Percentiles rank a stretch among this genome's conserved stretches.
phyloP scores from a whole-genome alignment of 345 rosid genomes.

The Crucihimalaya himalaica region DNA sequence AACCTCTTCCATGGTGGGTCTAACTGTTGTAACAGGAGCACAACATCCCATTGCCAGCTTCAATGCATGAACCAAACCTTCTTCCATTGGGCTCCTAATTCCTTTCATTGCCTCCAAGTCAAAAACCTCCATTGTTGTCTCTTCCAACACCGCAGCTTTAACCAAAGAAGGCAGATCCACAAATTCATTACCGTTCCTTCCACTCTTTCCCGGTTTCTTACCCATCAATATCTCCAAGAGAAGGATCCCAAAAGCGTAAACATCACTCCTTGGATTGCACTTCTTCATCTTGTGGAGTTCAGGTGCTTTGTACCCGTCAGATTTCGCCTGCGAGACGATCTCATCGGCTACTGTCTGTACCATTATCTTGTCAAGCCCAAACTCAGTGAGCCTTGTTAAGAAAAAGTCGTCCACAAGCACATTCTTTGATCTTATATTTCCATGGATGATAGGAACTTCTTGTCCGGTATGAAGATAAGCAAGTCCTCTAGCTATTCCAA shows the following conservation, averaged over 20 bases:
- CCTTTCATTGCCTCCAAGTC: constrained; percentile 86
- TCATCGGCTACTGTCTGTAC: constrained; percentile 89
- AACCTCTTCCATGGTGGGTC: constrained; percentile 96
- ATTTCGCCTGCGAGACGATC: constrained; percentile 82
- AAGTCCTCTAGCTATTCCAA: constrained; percentile 86
- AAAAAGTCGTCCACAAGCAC: constrained; percentile 93
- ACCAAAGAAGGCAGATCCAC: constrained; percentile 86
- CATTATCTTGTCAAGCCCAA: constrained; percentile 93
- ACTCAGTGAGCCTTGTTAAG: constrained; percentile 80
- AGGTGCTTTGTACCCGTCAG: constrained; percentile 90
- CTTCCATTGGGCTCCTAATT: constrained; percentile 93
- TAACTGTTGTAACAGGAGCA: constrained; percentile 85
- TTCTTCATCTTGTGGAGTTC: constrained; percentile 98
- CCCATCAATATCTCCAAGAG: constrained; percentile 89
- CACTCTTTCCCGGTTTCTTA: constrained; percentile 81
- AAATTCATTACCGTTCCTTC: constrained; percentile 55
- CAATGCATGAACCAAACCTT: constrained; percentile 91
- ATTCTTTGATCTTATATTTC: constrained; percentile 84
- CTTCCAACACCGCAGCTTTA: constrained; percentile 93
- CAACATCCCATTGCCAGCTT: constrained; percentile 99
- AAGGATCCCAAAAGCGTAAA: constrained; percentile 90
- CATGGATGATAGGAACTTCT: constrained; percentile 82
- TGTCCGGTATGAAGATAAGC: constrained; percentile 82
- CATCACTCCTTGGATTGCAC: constrained; percentile 88
- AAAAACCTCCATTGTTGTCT: constrained; percentile 93